Percentiles rank a stretch among this genome's conserved stretches.
These are phyloP conservation scores for Dalbergia cochinchinensis DNA, from an alignment of 306 rosid species.

Conservation along the genomic window DNA sequence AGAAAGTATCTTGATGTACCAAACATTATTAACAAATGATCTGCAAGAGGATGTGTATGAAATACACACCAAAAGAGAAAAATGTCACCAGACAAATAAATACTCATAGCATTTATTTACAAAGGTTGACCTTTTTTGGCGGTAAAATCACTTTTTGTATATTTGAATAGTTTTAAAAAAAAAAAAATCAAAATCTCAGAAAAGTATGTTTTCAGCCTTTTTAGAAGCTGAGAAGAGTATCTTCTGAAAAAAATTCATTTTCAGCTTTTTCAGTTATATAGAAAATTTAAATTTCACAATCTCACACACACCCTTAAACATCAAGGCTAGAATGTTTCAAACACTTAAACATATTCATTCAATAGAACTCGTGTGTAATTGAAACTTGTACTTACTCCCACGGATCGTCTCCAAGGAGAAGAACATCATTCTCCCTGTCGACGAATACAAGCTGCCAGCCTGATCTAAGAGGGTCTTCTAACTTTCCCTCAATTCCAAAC, in stretches of 20 bases:
- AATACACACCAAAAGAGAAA: background rate
- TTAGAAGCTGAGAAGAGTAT: too few relatives aligned
- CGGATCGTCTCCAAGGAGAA: constrained; percentile 98
- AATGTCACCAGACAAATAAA: constrained; percentile 19
- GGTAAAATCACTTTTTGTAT: too few relatives aligned
- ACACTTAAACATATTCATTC: background rate
- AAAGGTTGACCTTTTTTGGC: too few relatives aligned
- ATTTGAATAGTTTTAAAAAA: too few relatives aligned
- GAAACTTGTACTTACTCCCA: constrained; percentile 83
- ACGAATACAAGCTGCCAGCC: constrained; percentile 99
- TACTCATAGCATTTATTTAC: background rate
- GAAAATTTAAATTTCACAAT: too few relatives aligned
- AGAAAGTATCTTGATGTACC: constrained; percentile 90
- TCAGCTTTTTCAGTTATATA: too few relatives aligned
- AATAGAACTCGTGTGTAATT: background rate
- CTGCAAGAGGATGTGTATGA: constrained; percentile 51
- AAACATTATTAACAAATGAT: constrained; percentile 83
- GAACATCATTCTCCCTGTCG: constrained; percentile 95
- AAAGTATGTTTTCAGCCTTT: too few relatives aligned
- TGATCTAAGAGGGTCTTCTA: constrained; percentile 96
- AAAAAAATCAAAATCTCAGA: too few relatives aligned
- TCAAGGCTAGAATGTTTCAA: background rate
- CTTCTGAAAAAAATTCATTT: too few relatives aligned
- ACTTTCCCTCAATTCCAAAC: constrained; percentile 96
- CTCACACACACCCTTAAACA: too few relatives aligned